These are phyloP conservation scores for Priceomyces haplophilus DNA, from an alignment of 805 yeast genomes.

Conservation along the genomic window DNA sequence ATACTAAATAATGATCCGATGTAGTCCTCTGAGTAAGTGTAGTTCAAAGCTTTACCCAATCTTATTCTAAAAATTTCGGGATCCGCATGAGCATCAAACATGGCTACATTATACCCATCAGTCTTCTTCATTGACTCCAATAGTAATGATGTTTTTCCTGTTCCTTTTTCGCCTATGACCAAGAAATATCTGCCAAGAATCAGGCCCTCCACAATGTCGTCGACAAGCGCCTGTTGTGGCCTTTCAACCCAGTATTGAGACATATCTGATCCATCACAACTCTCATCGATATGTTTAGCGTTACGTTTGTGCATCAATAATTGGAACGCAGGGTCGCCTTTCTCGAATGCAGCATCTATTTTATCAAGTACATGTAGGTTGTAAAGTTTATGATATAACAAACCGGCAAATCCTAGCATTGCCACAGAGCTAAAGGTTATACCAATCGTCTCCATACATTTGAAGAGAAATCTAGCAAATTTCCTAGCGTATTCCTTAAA, in stretches of 20 bases:
- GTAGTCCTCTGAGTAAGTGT: slow-evolving; percentile 75
- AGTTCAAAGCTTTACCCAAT: slow-evolving; percentile 71
- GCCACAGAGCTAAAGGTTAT: slow-evolving; percentile 67
- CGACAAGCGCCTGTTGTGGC: slow-evolving; percentile 61
- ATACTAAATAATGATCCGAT: slow-evolving; percentile 78
- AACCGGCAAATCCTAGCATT: slow-evolving; percentile 69
- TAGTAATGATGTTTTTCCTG: slow-evolving; percentile 77
- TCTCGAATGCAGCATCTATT: slow-evolving; percentile 63
- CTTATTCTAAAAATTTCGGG: slow-evolving; percentile 78
- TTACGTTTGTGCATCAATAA: slow-evolving; percentile 52
- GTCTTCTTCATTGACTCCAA: slow-evolving; percentile 66
- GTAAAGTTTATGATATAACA: slow-evolving; percentile 65
- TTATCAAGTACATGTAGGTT: slow-evolving; percentile 56
- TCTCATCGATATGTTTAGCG: slow-evolving; percentile 23
- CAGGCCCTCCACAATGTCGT: slow-evolving; percentile 64
- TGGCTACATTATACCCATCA: slow-evolving; percentile 60
- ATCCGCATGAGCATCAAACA: slow-evolving; percentile 81
- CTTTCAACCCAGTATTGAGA: slow-evolving; percentile 60
- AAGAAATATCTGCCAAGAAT: slow-evolving; percentile 66
- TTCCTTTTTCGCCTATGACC: slow-evolving; percentile 80
- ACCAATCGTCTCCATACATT: slow-evolving; percentile 64
- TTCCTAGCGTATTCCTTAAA: slow-evolving; percentile 18
- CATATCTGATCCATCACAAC: slow-evolving; percentile 24
- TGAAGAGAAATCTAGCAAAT: slow-evolving; percentile 28
- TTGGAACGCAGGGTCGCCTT: slow-evolving; percentile 63